phyloP scores from a whole-genome alignment of 192 early-diverging fungal genomes.

The Dissophora ornata region DNA sequence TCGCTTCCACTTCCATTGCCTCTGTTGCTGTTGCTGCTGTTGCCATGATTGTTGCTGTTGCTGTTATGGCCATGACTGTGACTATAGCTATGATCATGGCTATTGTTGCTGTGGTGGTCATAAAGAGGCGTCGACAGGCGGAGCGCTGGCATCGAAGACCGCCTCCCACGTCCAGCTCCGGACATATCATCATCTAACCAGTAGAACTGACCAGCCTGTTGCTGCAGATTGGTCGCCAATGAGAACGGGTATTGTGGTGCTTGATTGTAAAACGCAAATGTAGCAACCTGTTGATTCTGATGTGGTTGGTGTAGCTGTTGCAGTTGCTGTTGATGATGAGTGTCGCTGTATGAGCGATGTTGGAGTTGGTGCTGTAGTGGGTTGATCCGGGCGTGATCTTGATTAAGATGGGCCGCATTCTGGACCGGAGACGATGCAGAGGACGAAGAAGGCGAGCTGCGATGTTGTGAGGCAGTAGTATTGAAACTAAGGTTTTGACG shows the following conservation, averaged over 20 bases:
- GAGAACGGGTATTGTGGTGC: neutral
- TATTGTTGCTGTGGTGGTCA: too few species aligned
- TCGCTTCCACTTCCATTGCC: neutral
- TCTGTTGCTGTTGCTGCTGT: neutral
- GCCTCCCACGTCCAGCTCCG: conserved; percentile 3
- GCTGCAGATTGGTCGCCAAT: neutral
- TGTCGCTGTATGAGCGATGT: neutral
- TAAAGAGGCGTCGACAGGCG: conserved; percentile 4
- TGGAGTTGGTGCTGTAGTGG: conserved; percentile 4
- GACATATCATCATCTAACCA: conserved; percentile 14
- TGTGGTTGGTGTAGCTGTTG: neutral
- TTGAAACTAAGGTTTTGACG: neutral
- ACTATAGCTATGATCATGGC: too few species aligned
- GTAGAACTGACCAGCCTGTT: conserved; percentile 4
- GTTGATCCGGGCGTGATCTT: neutral
- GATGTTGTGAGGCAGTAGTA: neutral
- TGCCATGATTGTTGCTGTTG: neutral
- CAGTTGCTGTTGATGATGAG: neutral
- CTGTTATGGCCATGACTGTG: too few species aligned
- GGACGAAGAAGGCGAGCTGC: conserved; percentile 9
- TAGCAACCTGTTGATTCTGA: neutral
- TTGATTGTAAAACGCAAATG: neutral
- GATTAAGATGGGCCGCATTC: neutral
- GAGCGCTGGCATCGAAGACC: conserved; percentile 23
- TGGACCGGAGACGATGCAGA: conserved; percentile 14